phyloP scores from a whole-genome alignment of 2,329 filamentous ascomycete species.

The Venturia carpophila region DNA sequence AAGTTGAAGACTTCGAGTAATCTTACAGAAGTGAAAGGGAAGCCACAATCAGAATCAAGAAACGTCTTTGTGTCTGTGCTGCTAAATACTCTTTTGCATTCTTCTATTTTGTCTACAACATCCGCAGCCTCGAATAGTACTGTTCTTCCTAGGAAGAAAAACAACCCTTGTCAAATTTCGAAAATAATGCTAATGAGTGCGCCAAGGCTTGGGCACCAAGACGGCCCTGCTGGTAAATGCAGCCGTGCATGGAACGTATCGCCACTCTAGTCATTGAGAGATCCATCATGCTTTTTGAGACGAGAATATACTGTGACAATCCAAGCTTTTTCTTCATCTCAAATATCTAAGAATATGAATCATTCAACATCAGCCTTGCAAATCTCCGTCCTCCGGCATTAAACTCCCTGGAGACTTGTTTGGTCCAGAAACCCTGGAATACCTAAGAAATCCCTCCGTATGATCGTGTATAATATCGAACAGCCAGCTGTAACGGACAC shows the following conservation, averaged over 20 bases:
- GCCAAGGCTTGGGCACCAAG: too few relatives aligned
- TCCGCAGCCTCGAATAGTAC: too few relatives aligned
- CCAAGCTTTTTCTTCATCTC: not conserved
- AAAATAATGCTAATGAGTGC: too few relatives aligned
- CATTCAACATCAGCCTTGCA: not conserved
- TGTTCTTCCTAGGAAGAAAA: too few relatives aligned
- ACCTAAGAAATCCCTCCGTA: slow-evolving; percentile 5
- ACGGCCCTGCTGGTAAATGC: not conserved
- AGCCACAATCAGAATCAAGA: too few relatives aligned
- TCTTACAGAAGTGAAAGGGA: too few relatives aligned
- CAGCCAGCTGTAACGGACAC: slow-evolving; percentile 13
- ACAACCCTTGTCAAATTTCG: too few relatives aligned
- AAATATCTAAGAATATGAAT: not conserved
- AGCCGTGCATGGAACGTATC: not conserved
- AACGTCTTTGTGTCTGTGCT: too few relatives aligned
- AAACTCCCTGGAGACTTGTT: not conserved
- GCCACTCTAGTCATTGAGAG: not conserved
- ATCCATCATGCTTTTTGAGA: too few relatives aligned
- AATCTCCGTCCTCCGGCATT: not conserved
- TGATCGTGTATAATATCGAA: slow-evolving; percentile 18
- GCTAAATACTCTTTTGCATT: too few relatives aligned
- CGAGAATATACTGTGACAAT: not conserved
- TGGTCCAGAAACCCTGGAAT: slow-evolving; percentile 1
- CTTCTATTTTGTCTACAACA: too few relatives aligned
- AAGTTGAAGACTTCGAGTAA: too few relatives aligned